Evolutionary conservation across 177 flowering plant genomes (phyloP).

Genomic region (Tripterygium wilfordii): DNA sequence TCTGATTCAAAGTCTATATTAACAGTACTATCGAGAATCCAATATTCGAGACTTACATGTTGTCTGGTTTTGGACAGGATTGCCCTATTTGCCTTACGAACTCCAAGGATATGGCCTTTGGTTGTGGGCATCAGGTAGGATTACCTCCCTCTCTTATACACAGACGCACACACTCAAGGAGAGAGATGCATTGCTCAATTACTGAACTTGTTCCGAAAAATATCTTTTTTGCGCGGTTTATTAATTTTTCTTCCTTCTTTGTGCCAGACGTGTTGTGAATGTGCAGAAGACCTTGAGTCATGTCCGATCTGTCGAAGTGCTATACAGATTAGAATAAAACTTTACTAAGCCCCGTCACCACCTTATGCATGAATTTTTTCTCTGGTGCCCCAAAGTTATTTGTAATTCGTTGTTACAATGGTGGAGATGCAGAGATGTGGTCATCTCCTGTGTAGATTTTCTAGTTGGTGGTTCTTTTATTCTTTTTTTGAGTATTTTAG

Average conservation of each 20-base stretch:
- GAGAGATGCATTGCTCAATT: not conserved
- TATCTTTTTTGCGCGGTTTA: not conserved
- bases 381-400: conserved; percentile 5
- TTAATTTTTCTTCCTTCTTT: not conserved
- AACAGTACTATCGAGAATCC: too few species aligned
- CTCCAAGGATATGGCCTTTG: conserved; percentile 69
- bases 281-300: conserved; percentile 52
- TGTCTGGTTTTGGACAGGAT: conserved; percentile 34
- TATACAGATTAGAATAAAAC: conserved; percentile 71
- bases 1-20: not conserved
- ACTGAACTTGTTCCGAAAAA: not conserved
- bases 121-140: conserved; percentile 75
- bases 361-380: too few species aligned
- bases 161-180: too few species aligned
- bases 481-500: too few species aligned
- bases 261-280: conserved; percentile 56
- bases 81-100: conserved; percentile 59
- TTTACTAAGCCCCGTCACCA: conserved; percentile 42
- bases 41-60: not conserved
- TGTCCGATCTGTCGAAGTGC: conserved; percentile 80
- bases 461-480: too few species aligned
- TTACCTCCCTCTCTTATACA: not conserved
- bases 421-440: too few species aligned
- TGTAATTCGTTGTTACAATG: conserved; percentile 9
- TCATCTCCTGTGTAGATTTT: too few species aligned